Base-by-base conservation (phyloP, 1,139 yeast genomes). In the Petasospora rhodanensis region DNA sequence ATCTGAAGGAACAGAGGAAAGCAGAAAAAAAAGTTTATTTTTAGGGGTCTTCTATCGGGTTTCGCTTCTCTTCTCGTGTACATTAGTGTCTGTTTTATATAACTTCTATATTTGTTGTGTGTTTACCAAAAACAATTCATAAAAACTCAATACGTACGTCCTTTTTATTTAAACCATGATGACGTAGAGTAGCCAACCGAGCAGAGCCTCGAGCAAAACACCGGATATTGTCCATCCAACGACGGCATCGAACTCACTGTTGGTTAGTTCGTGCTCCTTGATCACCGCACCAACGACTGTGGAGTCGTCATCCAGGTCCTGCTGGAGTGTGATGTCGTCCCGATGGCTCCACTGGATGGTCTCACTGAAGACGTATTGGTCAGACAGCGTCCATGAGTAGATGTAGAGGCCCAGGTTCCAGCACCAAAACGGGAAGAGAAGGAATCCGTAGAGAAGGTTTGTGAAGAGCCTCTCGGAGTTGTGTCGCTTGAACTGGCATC, bases 371-470 rank as follows among this genome's bases (percentile, higher is more conserved):
- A 32, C 20, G 23, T 40, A 48, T 8, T 38, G 35, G n/a, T 22
- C 9, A 14, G 23, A 14, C 7, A 29, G 24, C 10, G 31, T 24
- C 14, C 11, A 7, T n/a, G 41, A 19, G 14, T 24, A 23, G 4
- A 42, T 1, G 24, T 34, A 41, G 2, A 43, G 21, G 13, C 4
- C 14, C 5, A 37, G 8, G 25, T 47, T 50, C 18, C 32, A 35
- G 1, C 46, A 2, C 52, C 52, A 48, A 7, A 45, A 20, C 2
- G 42, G 40, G 13, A 35, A 32, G 7, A 42, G 14, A 4, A 31
- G n/a, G 7, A 43, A 26, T 2, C 54, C 54, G 32, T 46, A 45
- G 26, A 34, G 34, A 26, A 47, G 44, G 26, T 46, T 43, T 51
- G 43, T 8, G 5, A 22, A 14, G n/a, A 18, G 4, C 12, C 6